These are phyloP conservation scores for Margaritispora aquatica DNA, from an alignment of 495 filamentous ascomycete genomes.

Conservation along the genomic window DNA sequence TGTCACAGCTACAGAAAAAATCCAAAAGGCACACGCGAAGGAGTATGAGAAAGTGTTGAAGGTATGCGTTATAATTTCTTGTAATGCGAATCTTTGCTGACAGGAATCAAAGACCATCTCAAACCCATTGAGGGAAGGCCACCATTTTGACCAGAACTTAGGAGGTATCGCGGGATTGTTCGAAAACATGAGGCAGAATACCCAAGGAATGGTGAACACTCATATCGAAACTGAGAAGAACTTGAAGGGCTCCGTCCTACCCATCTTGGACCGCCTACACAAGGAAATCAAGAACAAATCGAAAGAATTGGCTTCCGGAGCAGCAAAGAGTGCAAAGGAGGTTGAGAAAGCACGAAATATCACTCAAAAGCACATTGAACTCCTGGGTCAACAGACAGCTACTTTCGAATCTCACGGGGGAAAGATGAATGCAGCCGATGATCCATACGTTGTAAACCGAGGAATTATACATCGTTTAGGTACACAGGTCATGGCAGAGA, in stretches of 20 bases:
- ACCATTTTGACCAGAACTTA: slow-evolving; percentile 83
- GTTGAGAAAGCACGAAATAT: slow-evolving; percentile 81
- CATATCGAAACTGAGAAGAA: slow-evolving; percentile 85
- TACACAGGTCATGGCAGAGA: slow-evolving; percentile 91
- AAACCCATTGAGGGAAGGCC: slow-evolving; percentile 75
- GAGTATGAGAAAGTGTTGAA: slow-evolving; percentile 95
- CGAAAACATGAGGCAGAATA: slow-evolving; percentile 87
- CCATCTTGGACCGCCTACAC: slow-evolving; percentile 83
- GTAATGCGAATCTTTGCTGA: not conserved
- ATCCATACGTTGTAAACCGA: slow-evolving; percentile 84
- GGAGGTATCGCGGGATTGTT: slow-evolving; percentile 85
- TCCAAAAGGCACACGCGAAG: slow-evolving; percentile 78
- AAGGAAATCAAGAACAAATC: slow-evolving; percentile 92
- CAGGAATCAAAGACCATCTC: slow-evolving; percentile 58
- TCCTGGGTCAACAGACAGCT: slow-evolving; percentile 78
- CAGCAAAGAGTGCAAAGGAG: slow-evolving; percentile 78
- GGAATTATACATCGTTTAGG: slow-evolving; percentile 76
- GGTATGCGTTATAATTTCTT: slow-evolving; percentile 37
- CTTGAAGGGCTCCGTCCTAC: slow-evolving; percentile 75
- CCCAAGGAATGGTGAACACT: slow-evolving; percentile 81
- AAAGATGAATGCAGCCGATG: slow-evolving; percentile 60
- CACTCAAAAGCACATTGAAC: slow-evolving; percentile 95
- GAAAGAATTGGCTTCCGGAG: slow-evolving; percentile 80
- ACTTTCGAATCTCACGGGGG: slow-evolving; percentile 63
- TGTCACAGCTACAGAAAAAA: slow-evolving; percentile 72